Evolutionary conservation across 176 grass and related monocot species (phyloP).

Genomic region (Zoysia japonica): DNA sequence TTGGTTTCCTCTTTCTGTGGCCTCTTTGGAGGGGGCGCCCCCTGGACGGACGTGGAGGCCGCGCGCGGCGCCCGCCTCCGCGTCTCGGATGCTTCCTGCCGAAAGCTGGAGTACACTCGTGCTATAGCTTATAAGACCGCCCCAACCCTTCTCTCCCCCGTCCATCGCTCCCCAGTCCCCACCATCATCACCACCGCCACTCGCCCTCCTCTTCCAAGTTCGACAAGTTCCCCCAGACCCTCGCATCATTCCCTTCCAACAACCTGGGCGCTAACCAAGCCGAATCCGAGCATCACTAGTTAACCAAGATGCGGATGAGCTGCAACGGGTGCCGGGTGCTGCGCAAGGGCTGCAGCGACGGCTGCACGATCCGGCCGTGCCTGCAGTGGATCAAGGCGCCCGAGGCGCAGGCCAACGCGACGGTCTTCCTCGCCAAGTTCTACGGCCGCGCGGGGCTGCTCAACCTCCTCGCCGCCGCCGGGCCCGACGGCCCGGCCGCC

Average conservation of each 20-base stretch:
- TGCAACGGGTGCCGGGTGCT: conserved; percentile 73
- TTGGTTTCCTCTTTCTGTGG: not conserved
- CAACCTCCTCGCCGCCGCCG: conserved; percentile 56
- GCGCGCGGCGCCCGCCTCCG: conserved; percentile 12
- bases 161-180: not conserved
- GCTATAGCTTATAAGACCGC: too few species aligned
- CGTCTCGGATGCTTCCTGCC: too few species aligned
- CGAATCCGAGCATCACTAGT: not conserved
- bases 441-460: conserved; percentile 74
- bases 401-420: conserved; percentile 69
- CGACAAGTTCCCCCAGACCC: too few species aligned
- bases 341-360: conserved; percentile 62
- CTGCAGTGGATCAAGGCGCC: conserved; percentile 66
- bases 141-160: too few species aligned
- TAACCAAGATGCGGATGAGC: conserved; percentile 57
- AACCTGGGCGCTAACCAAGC: not conserved
- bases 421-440: conserved; percentile 83
- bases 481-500: conserved; percentile 41
- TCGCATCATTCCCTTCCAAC: not conserved
- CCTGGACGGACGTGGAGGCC: conserved; percentile 15
- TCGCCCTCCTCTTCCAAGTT: too few species aligned
- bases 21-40: not conserved
- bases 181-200: not conserved
- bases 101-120: too few species aligned
- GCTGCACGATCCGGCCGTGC: conserved; percentile 65